These are phyloP conservation scores for Amaranthus hypochondriacus DNA, from an alignment of 148 eudicot species.

Conservation along the genomic window DNA sequence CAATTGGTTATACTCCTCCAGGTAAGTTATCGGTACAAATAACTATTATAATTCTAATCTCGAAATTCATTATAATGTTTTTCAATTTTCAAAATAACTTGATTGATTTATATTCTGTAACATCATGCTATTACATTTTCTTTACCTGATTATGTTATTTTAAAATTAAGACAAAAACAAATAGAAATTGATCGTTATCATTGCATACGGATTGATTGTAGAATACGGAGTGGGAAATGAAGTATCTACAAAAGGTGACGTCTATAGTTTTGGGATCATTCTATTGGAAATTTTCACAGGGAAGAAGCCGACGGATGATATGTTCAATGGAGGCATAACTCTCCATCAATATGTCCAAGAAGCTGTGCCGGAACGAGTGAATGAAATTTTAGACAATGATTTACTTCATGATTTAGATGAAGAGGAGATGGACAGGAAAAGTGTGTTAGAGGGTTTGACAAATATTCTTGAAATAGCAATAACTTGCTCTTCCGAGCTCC, in stretches of 20 bases:
- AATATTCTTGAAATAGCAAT: conserved; percentile 15
- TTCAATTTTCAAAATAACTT: too few relatives aligned
- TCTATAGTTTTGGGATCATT: conserved; percentile 32
- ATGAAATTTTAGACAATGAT: conserved; percentile 10
- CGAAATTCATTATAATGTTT: too few relatives aligned
- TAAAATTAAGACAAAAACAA: not conserved
- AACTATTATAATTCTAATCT: too few relatives aligned
- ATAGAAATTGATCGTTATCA: too few relatives aligned
- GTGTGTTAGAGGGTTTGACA: not conserved
- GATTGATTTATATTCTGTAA: not conserved
- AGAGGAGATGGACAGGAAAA: not conserved
- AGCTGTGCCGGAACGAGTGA: not conserved
- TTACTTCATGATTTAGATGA: not conserved
- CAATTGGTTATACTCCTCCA: conserved; percentile 30
- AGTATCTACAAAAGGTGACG: conserved; percentile 27
- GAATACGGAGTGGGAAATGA: conserved; percentile 28
- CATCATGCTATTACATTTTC: not conserved
- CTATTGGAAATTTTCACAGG: conserved; percentile 28
- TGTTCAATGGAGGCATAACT: conserved; percentile 13
- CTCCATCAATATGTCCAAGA: conserved; percentile 15
- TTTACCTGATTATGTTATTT: too few relatives aligned
- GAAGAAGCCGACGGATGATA: conserved; percentile 24
- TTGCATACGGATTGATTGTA: not conserved
- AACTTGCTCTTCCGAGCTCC: conserved; percentile 9
- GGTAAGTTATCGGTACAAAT: conserved; percentile 1